Evolutionary conservation across 176 grass and related monocot genomes (phyloP).

Genomic region (Triticum timopheevii): DNA sequence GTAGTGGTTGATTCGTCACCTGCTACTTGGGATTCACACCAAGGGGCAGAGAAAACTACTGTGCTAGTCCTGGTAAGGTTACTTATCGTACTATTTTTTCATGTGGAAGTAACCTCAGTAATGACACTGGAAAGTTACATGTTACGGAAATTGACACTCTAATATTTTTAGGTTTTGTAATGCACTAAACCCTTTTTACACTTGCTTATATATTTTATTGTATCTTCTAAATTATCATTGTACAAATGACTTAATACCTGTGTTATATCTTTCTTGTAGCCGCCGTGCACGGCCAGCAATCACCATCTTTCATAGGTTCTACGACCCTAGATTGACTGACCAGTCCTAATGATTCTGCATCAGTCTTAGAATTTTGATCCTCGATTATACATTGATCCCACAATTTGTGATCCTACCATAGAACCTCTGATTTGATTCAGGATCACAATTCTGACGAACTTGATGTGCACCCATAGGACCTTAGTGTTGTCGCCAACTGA

Average conservation of each 20-base stretch:
- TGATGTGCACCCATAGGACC: neutral
- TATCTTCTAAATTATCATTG: neutral
- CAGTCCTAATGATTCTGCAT: neutral
- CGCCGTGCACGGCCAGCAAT: neutral
- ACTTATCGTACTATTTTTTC: neutral
- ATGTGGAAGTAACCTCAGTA: neutral
- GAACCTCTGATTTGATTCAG: neutral
- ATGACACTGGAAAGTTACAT: neutral
- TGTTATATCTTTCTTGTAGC: neutral
- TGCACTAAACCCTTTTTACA: neutral
- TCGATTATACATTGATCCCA: neutral
- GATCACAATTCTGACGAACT: neutral
- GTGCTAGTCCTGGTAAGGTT: constrained; percentile 75
- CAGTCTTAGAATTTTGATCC: neutral
- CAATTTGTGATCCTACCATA: neutral
- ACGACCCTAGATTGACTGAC: neutral
- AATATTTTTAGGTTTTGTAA: constrained; percentile 2
- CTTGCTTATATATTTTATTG: neutral
- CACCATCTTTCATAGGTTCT: neutral
- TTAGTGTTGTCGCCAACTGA: neutral
- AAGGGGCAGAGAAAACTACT: constrained; percentile 62
- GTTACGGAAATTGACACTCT: neutral
- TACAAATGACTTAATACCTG: constrained; percentile 8
- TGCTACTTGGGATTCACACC: constrained; percentile 67
- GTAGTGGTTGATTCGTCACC: constrained; percentile 87